Evolutionary conservation across 2,329 filamentous ascomycete species (phyloP).

Genomic region (Drechslerella coelobrocha): DNA sequence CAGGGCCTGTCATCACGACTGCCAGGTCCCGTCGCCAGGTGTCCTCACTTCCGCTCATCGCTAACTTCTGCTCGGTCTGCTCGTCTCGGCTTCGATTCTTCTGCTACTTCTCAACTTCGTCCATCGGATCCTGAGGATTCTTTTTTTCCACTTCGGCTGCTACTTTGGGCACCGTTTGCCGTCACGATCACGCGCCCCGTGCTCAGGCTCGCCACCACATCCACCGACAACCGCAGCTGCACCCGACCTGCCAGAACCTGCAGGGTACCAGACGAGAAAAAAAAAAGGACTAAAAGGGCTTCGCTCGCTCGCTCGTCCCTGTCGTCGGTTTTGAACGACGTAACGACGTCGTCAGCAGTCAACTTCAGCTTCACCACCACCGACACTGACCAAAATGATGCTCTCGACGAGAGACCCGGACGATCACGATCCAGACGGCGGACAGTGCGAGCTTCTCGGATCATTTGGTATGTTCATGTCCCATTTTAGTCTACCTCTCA

Average conservation of each 20-base stretch:
- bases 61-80: background rate
- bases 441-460: conserved; percentile 85
- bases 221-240: conserved; percentile 1
- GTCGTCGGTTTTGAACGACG: too few species aligned
- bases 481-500: conserved; percentile 1
- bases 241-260: background rate
- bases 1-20: background rate
- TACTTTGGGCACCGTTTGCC: conserved; percentile 2
- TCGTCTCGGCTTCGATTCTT: background rate
- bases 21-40: background rate
- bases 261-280: too few species aligned
- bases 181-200: background rate
- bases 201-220: too few species aligned
- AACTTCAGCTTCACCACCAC: conserved; percentile 3
- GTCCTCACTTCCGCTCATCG: background rate
- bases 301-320: too few species aligned
- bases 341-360: conserved; percentile 10
- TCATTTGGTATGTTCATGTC: conserved; percentile 68
- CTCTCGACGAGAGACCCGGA: conserved; percentile 29
- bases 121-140: conserved; percentile 1
- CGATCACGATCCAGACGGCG: conserved; percentile 61
- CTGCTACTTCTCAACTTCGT: background rate
- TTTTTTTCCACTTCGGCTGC: background rate
- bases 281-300: too few species aligned
- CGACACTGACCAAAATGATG: conserved; percentile 21